These are phyloP conservation scores for Cladosporium phlei DNA, from an alignment of 2,329 filamentous ascomycete species.

Conservation along the genomic window DNA sequence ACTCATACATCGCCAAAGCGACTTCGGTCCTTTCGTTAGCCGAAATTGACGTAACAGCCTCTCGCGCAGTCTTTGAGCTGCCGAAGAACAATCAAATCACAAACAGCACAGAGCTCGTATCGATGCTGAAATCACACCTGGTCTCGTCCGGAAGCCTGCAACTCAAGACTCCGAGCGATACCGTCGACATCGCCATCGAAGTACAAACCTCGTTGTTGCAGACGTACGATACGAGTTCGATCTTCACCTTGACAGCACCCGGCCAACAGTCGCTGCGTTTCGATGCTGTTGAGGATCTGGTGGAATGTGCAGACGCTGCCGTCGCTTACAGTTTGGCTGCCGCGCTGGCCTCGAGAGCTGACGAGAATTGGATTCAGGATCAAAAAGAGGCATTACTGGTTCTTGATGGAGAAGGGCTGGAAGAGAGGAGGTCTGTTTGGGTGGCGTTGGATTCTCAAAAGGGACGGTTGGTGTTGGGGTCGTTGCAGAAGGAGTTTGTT, in stretches of 20 bases:
- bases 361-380: constrained; percentile 21
- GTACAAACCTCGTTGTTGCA: constrained; percentile 25
- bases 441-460: constrained; percentile 12
- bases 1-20: constrained; percentile 28
- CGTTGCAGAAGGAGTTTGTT: constrained; percentile 11
- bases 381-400: constrained; percentile 20
- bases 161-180: not conserved
- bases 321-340: constrained; percentile 16
- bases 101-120: constrained; percentile 17
- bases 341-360: constrained; percentile 11
- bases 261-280: constrained; percentile 2
- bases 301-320: constrained; percentile 11
- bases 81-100: constrained; percentile 4
- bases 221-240: constrained; percentile 25
- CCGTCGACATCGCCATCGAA: constrained; percentile 11
- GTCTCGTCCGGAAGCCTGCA: not conserved
- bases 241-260: constrained; percentile 11
- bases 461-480: constrained; percentile 12
- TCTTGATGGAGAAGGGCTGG: constrained; percentile 10
- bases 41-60: constrained; percentile 17
- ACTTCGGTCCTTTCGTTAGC: constrained; percentile 15
- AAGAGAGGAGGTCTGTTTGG: constrained; percentile 14
- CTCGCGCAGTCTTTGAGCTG: constrained; percentile 16
- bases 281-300: constrained; percentile 13
- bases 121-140: constrained; percentile 10